phyloP scores from a whole-genome alignment of 495 filamentous ascomycete species.

The Neurospora tetraspora region DNA sequence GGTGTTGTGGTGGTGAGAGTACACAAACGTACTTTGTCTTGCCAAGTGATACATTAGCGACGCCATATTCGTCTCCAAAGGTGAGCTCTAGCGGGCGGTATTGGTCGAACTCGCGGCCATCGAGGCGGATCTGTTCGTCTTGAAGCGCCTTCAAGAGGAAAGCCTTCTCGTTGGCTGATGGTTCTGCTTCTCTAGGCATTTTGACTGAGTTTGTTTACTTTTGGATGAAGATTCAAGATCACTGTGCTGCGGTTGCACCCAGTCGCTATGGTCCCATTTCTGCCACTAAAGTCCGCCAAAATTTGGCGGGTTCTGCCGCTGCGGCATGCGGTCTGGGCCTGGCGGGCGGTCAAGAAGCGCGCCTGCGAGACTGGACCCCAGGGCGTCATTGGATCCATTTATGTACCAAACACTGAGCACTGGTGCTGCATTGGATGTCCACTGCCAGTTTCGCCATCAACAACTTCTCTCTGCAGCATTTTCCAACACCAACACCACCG shows the following conservation, averaged over 20 bases:
- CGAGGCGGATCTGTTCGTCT: conserved; percentile 61
- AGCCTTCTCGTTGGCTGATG: conserved; percentile 65
- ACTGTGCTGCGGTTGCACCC: conserved; percentile 1
- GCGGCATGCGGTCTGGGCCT: neutral
- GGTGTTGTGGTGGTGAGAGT: neutral
- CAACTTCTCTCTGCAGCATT: neutral
- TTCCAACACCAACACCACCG: neutral
- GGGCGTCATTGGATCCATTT: neutral
- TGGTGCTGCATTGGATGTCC: neutral
- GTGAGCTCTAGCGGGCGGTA: conserved; percentile 66
- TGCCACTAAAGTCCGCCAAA: conserved; percentile 22
- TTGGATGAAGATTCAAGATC: conserved; percentile 4
- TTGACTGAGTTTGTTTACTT: conserved; percentile 5
- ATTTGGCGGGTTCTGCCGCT: conserved; percentile 16
- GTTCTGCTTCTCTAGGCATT: conserved; percentile 86
- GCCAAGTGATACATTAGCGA: conserved; percentile 79
- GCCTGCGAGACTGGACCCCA: neutral
- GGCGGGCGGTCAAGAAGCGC: conserved; percentile 10
- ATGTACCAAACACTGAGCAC: neutral
- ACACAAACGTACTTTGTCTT: conserved; percentile 62
- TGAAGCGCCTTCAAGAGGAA: conserved; percentile 68
- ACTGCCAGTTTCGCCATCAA: neutral
- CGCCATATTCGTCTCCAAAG: conserved; percentile 86
- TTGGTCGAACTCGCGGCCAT: conserved; percentile 68
- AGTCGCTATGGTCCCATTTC: conserved; percentile 15